Conservation (phyloP, 116 monocot species). For the Iris pallida region DNA sequence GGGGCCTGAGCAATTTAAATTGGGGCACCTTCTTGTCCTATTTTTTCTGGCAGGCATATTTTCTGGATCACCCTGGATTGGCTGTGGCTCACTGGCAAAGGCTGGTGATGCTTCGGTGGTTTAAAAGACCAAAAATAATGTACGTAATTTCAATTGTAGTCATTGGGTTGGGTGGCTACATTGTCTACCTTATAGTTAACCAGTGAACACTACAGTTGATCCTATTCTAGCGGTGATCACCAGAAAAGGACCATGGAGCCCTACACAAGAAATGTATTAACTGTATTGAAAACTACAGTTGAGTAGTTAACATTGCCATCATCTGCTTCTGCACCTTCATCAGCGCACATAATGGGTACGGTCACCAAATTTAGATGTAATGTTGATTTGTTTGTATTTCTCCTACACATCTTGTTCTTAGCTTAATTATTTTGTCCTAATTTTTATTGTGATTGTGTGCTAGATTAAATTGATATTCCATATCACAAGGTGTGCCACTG, state of each 20-base stretch:
- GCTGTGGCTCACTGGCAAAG: constrained; percentile 74
- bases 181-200: too few species aligned
- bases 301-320: constrained; percentile 87
- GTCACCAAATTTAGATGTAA: not conserved
- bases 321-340: constrained; percentile 90
- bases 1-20: constrained; percentile 67
- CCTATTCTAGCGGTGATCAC: too few species aligned
- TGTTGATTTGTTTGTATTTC: not conserved
- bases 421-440: not conserved
- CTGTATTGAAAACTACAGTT: too few species aligned
- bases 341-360: constrained; percentile 90
- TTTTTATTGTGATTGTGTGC: constrained; percentile 6
- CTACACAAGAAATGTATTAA: too few species aligned
- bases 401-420: not conserved
- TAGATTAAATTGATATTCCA: constrained; percentile 85
- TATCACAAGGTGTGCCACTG: constrained; percentile 88
- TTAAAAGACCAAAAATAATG: too few species aligned
- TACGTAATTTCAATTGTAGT: too few species aligned
- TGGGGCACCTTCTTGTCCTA: constrained; percentile 49
- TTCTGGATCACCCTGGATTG: constrained; percentile 57
- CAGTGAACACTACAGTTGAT: too few species aligned
- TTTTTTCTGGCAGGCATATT: constrained; percentile 56
- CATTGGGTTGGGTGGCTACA: too few species aligned
- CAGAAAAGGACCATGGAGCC: too few species aligned
- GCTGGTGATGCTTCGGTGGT: constrained; percentile 38